A percentile compares a stretch with the other conserved stretches of the same genome.
phyloP scores from a whole-genome alignment of 129 eudicot genomes.

The Flaveria linearis region DNA sequence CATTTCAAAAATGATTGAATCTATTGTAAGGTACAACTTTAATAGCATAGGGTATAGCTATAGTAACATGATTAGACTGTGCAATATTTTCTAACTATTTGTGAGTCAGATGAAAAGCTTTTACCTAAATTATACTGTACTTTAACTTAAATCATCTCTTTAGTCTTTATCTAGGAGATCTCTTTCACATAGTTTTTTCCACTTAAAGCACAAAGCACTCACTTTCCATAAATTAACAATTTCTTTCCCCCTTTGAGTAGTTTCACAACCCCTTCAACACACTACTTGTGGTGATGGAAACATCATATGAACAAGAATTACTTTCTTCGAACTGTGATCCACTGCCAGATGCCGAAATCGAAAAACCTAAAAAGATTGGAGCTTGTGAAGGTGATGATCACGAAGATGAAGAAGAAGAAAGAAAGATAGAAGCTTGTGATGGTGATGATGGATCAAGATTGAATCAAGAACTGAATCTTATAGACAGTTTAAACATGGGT shows the following conservation, averaged over 20 bases:
- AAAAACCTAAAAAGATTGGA: conserved; percentile 12
- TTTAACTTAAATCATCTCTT: conserved; percentile 36
- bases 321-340: conserved; percentile 18
- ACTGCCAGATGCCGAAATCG: neutral
- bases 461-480: conserved; percentile 52
- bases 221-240: conserved; percentile 33
- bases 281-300: conserved; percentile 25
- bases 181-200: conserved; percentile 46
- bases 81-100: conserved; percentile 22
- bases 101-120: conserved; percentile 43
- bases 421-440: conserved; percentile 13
- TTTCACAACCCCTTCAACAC: conserved; percentile 30
- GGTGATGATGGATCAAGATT: conserved; percentile 19
- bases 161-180: conserved; percentile 36
- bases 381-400: conserved; percentile 8
- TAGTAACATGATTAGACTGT: conserved; percentile 22
- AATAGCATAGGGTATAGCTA: conserved; percentile 12
- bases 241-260: conserved; percentile 29
- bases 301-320: neutral
- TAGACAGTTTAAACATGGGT: conserved; percentile 45
- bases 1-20: conserved; percentile 21
- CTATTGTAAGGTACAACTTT: conserved; percentile 24
- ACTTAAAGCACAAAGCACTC: conserved; percentile 47
- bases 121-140: conserved; percentile 38
- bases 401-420: conserved; percentile 8